Base-by-base conservation (phyloP, 768 basidiomycete species). In the Rhodotorula graminis region DNA sequence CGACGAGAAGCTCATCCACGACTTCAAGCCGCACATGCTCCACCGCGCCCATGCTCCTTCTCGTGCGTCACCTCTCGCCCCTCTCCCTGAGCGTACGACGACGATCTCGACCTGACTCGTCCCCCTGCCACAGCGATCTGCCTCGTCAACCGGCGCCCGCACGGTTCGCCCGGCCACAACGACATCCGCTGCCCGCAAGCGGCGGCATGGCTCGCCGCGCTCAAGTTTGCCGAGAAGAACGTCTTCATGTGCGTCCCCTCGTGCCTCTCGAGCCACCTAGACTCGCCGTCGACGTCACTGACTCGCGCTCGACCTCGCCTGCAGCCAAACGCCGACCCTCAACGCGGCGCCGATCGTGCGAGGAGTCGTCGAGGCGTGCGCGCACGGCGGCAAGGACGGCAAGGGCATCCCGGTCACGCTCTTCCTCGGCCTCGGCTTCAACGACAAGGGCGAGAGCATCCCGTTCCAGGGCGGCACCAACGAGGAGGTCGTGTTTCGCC, bases 401-500 rank as follows among this genome's bases (percentile, higher is more conserved):
- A 47, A 65, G 15, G 75, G 87, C 11, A 84, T 90, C 9, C 83
- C 85, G 57, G 87, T 88, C 49, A 84, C 84, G 19, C 82, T 89
- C 27, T 87, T 87, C 76, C 82, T 90, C 56, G 86, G 86, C 77
- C 62, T 67, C 70, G 81, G 82, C 7, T 83, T 84, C 80, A 84
- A 84, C 77, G 83, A 88, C 74, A 85, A 84, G 81, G 86, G 86
- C 64, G 88, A 88, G 79, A 84, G 84, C 53, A 82, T 88, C 50
- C 88, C 88, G 1, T 85, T 85, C 75, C 88, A 88, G 79, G 89
- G 89, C 18, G 89, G 89, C 3, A 89, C 86, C 49, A 90, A 90
- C 78, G 87, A 88, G 72, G 84, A 88, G 80, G 88, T 90, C 29
- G 85, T 85, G 25, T 83, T 85, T 71, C 81, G 82, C 50, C 85